phyloP scores from a whole-genome alignment of 441 rosid species.

The Geranium incanum region DNA sequence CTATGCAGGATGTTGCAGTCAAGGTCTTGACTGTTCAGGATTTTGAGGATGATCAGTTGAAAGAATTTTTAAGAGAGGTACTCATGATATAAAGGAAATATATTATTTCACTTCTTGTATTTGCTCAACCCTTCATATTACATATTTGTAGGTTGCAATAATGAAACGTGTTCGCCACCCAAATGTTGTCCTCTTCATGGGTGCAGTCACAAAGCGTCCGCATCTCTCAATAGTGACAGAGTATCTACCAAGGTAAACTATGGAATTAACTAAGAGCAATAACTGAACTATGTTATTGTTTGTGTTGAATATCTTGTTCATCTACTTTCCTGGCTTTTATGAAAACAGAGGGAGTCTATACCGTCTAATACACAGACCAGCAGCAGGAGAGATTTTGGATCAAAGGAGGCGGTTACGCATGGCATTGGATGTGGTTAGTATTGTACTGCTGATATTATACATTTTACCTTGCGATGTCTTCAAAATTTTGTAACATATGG shows the following conservation, averaged over 20 bases:
- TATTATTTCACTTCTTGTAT: too few relatives aligned
- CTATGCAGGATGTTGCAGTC: slow-evolving; percentile 83
- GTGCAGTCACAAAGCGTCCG: slow-evolving; percentile 82
- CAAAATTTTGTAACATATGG: slow-evolving; percentile 3
- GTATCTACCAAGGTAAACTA: slow-evolving; percentile 74
- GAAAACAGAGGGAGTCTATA: slow-evolving; percentile 78
- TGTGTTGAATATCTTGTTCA: background rate
- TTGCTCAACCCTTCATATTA: background rate
- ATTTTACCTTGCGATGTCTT: slow-evolving; percentile 8
- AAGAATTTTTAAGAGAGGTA: slow-evolving; percentile 90
- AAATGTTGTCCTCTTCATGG: slow-evolving; percentile 97
- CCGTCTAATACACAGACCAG: slow-evolving; percentile 80
- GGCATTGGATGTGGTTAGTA: slow-evolving; percentile 89
- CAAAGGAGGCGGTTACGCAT: slow-evolving; percentile 78
- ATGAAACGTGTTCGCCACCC: slow-evolving; percentile 98
- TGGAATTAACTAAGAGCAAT: background rate
- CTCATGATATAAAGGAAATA: background rate
- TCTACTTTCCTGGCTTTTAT: slow-evolving; percentile 12
- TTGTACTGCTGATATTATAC: background rate
- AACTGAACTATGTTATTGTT: background rate
- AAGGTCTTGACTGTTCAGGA: slow-evolving; percentile 80
- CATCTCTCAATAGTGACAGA: slow-evolving; percentile 91
- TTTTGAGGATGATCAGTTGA: slow-evolving; percentile 77
- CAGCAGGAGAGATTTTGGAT: slow-evolving; percentile 78
- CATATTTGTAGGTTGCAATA: slow-evolving; percentile 63